phyloP scores from a whole-genome alignment of 305 asterid species.

The Fraxinus greggii region DNA sequence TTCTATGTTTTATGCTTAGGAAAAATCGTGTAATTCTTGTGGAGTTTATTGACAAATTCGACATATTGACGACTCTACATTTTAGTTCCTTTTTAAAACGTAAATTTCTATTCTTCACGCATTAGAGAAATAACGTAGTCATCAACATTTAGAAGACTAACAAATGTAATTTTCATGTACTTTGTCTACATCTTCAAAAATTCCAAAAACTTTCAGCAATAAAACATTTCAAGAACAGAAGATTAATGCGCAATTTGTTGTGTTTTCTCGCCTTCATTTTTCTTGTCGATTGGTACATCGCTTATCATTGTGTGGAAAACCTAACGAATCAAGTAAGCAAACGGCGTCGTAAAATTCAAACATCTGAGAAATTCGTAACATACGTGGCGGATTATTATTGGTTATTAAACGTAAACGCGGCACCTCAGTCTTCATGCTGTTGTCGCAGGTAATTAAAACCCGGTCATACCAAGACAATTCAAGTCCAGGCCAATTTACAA shows the following conservation, averaged over 20 bases:
- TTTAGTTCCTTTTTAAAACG: too few relatives aligned
- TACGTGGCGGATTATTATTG: background rate
- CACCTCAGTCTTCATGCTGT: background rate
- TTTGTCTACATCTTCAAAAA: background rate
- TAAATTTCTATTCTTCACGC: background rate
- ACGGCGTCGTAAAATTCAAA: background rate
- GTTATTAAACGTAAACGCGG: background rate
- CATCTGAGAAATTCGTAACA: background rate
- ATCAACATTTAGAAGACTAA: background rate
- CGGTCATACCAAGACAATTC: background rate
- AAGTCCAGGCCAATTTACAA: background rate
- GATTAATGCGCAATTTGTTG: background rate
- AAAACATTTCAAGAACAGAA: background rate
- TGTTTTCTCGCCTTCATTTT: background rate
- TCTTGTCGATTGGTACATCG: background rate
- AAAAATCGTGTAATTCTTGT: background rate
- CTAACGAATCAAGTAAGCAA: background rate
- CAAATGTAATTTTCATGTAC: background rate
- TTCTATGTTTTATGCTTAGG: background rate
- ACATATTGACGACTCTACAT: background rate
- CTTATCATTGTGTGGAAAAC: background rate
- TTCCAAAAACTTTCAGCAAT: background rate
- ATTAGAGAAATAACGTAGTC: background rate
- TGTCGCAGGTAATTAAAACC: background rate
- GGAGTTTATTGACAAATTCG: background rate